Percentiles rank a stretch among this genome's conserved stretches.
Evolutionary conservation across 148 eudicot genomes (phyloP).

Genomic region (Chenopodium berlandieri): DNA sequence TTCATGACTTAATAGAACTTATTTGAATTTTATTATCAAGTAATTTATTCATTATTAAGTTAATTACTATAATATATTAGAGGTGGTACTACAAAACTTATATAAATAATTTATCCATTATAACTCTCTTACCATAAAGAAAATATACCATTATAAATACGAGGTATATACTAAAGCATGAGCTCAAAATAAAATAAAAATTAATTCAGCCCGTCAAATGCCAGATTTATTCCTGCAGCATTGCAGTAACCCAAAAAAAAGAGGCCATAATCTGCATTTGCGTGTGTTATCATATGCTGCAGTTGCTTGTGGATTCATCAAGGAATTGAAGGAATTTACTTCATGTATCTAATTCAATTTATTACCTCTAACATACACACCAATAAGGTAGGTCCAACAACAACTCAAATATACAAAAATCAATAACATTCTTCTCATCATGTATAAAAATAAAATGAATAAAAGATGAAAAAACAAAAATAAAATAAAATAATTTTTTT

Average conservation of each 20-base stretch:
- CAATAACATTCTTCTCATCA: not conserved
- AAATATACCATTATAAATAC: no score
- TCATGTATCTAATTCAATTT: slow-evolving; percentile 6
- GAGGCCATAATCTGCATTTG: slow-evolving; percentile 7
- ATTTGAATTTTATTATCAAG: no score
- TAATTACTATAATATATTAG: no score
- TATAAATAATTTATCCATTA: no score
- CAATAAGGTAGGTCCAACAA: slow-evolving; percentile 21
- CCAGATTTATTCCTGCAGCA: slow-evolving; percentile 3
- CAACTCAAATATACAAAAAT: not conserved
- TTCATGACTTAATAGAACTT: no score
- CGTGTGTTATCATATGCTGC: slow-evolving; percentile 24
- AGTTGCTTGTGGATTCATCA: slow-evolving; percentile 27
- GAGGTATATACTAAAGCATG: not conserved
- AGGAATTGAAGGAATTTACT: slow-evolving; percentile 16
- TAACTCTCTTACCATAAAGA: no score
- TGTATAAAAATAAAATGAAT: not conserved
- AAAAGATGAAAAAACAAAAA: not conserved
- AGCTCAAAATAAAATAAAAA: no score
- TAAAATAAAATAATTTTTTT: not conserved
- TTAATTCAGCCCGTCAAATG: not conserved
- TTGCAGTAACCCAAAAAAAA: not conserved
- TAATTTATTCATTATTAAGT: no score
- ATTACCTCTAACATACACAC: not conserved
- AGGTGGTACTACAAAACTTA: no score